Base-by-base conservation (phyloP, 768 basidiomycete genomes). In the Flagelloscypha sp. region DNA sequence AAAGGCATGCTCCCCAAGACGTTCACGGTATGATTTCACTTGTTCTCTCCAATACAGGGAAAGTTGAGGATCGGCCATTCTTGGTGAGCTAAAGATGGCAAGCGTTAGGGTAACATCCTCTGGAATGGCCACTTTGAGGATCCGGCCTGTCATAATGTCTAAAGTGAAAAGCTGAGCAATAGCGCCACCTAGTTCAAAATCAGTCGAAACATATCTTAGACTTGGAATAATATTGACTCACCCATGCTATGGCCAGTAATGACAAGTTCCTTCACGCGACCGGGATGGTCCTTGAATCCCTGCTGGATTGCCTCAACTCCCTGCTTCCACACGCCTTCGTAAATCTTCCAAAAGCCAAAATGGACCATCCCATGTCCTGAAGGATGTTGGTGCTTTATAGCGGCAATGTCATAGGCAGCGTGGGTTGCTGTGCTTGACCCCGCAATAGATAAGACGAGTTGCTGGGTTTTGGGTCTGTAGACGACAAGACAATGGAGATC, bases 221-320 rank as follows among this genome's bases (percentile, higher is more conserved):
- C n/a, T n/a, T n/a, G n/a, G n/a, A n/a, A n/a, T n/a, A n/a, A n/a
- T n/a, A n/a, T n/a, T n/a, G n/a, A n/a, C n/a, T n/a, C n/a, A n/a
- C 76, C 74, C 66, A 76, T 66, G 36, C 72, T 75, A 47, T 79
- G 75, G 1, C 74, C 76, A 1, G 70, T 72, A 20, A 76, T 42
- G 10, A 74, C 62, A 12, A 77, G 36, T 44, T 73, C 70, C 13
- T 38, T 33, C 3, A 55, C 48, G 8, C 42, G 42, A 19, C 58
- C 48, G n/a, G n/a, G n/a, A 19, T 67, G 48, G 35, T 58, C 50
- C 10, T 48, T 27, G 9, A 74, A 45, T 5, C 61, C 68, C 39
- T 58, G 55, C 16, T 49, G 48, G 15, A 78, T 49, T 5, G 55
- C 61, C 13, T 58, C 50, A 6, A 70, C 43, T 0, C 63, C 55